These are phyloP conservation scores for Backusella sp. DNA, from an alignment of 192 early-diverging fungal genomes.

Conservation along the genomic window DNA sequence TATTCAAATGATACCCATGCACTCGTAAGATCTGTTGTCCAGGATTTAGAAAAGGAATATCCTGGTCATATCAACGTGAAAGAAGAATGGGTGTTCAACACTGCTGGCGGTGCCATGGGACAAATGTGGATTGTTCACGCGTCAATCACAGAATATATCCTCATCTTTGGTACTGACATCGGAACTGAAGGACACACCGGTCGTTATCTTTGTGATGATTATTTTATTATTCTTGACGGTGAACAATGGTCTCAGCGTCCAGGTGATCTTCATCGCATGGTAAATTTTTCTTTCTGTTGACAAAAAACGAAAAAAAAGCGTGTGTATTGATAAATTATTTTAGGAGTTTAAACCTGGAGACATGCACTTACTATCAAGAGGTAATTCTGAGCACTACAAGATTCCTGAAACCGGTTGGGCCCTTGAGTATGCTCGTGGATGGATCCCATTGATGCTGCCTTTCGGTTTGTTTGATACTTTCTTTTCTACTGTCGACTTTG, in stretches of 20 bases:
- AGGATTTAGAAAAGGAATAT: conserved; percentile 34
- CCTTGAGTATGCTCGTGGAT: conserved; percentile 45
- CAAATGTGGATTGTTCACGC: conserved; percentile 47
- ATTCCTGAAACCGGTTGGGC: conserved; percentile 45
- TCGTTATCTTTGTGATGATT: conserved; percentile 41
- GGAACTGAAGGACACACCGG: conserved; percentile 48
- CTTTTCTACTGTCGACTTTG: conserved; percentile 40
- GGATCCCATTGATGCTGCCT: conserved; percentile 46
- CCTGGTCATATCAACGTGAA: conserved; percentile 35
- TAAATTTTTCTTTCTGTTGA: neutral
- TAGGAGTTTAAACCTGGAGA: conserved; percentile 41
- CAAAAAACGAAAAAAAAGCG: neutral
- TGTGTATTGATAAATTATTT: neutral
- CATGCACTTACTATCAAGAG: conserved; percentile 41
- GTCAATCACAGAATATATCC: conserved; percentile 45
- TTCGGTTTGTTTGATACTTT: conserved; percentile 42
- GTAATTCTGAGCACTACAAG: conserved; percentile 43
- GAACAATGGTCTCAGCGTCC: conserved; percentile 46
- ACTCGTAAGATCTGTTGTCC: conserved; percentile 33
- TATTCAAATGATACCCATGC: conserved; percentile 34
- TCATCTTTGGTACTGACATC: conserved; percentile 47
- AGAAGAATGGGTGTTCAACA: conserved; percentile 50
- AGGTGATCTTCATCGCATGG: conserved; percentile 37
- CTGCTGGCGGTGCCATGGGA: conserved; percentile 49
- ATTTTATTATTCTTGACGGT: conserved; percentile 48